A percentile compares a stretch with the other conserved stretches of the same genome.
These are phyloP conservation scores for Thielaviopsis populi DNA, from an alignment of 2,329 filamentous ascomycete species.

Conservation along the genomic window DNA sequence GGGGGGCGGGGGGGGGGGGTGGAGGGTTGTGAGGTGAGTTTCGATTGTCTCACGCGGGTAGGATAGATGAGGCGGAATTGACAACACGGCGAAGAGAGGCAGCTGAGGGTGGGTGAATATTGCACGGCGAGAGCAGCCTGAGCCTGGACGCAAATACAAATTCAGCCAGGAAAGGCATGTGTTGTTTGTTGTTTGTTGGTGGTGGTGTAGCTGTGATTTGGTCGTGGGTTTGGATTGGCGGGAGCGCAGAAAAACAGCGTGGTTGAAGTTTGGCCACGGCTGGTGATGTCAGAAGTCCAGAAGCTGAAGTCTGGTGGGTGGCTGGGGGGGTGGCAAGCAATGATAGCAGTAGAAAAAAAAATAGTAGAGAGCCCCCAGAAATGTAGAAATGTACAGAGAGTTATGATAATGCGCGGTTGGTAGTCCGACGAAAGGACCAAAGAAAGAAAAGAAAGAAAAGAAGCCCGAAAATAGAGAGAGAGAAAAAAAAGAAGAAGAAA, in stretches of 20 bases:
- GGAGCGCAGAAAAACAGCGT: not conserved
- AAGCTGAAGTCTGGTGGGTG: not conserved
- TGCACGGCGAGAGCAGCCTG: not conserved
- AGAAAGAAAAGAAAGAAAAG: not conserved
- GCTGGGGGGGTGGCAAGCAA: not conserved
- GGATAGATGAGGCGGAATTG: not conserved
- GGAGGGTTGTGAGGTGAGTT: not conserved
- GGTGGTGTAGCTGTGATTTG: not conserved
- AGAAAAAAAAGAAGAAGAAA: not conserved
- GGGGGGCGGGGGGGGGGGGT: too few relatives aligned
- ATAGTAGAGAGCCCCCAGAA: not conserved
- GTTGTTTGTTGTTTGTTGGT: not conserved
- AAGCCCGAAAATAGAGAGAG: not conserved
- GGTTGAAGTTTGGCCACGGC: not conserved
- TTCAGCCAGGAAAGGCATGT: not conserved
- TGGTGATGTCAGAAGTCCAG: conserved; percentile 2
- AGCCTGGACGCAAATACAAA: not conserved
- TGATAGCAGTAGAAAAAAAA: not conserved
- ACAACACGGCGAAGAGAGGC: not conserved
- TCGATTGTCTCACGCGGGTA: not conserved
- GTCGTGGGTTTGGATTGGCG: not conserved
- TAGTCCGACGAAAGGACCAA: not conserved
- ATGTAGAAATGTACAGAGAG: not conserved
- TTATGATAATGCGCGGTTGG: not conserved
- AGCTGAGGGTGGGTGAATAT: not conserved